Percentiles rank a stretch among this genome's conserved stretches.
Evolutionary conservation across 2,329 filamentous ascomycete genomes (phyloP).

Genomic region (Cordyceps fumosorosea): DNA sequence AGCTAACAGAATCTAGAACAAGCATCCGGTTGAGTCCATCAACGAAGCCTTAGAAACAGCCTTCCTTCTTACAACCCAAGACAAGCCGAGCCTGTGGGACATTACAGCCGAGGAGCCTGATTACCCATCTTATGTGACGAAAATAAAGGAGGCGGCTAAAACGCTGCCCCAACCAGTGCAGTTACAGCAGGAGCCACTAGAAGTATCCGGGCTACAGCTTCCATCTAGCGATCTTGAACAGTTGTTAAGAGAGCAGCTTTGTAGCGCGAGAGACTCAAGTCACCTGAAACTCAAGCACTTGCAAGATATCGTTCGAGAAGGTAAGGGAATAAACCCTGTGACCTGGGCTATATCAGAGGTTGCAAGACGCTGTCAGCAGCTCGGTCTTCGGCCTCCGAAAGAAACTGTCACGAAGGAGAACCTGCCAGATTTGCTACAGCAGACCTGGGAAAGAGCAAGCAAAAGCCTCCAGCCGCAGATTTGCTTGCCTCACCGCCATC

Average conservation of each 20-base stretch:
- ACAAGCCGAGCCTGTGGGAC: neutral
- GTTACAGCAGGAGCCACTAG: neutral
- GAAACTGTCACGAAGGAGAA: too few relatives aligned
- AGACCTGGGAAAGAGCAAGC: too few relatives aligned
- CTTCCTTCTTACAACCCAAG: neutral
- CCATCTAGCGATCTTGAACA: neutral
- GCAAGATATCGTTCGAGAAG: neutral
- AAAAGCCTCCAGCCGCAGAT: too few relatives aligned
- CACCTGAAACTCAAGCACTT: neutral
- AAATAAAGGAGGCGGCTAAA: neutral
- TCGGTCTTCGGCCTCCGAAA: neutral
- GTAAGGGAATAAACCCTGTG: neutral
- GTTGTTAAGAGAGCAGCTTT: neutral
- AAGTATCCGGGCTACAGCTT: neutral
- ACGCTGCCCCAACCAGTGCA: neutral
- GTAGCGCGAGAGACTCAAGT: neutral
- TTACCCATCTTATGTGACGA: neutral
- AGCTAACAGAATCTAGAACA: neutral
- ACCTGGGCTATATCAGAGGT: neutral
- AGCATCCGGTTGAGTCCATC: neutral
- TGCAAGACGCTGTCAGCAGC: neutral
- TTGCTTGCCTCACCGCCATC: too few relatives aligned
- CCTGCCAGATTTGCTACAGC: too few relatives aligned
- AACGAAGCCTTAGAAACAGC: neutral
- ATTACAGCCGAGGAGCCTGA: neutral